These are phyloP conservation scores for Zasmidium citrigriseum DNA, from an alignment of 2,329 filamentous ascomycete species.

Conservation along the genomic window DNA sequence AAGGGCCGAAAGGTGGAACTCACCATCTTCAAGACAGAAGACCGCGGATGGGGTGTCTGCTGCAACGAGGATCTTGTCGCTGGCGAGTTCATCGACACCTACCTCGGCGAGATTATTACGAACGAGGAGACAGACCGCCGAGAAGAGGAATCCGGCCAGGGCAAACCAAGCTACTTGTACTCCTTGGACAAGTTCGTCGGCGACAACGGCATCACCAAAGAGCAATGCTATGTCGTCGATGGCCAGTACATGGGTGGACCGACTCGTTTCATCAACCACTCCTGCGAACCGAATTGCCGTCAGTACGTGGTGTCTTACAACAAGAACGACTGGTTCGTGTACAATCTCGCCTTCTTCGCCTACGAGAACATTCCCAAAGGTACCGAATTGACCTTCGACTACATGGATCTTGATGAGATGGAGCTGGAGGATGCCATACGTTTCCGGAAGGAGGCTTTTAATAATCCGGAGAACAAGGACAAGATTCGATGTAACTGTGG, in stretches of 20 bases:
- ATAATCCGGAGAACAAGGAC: slow-evolving; percentile 52
- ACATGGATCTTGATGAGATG: slow-evolving; percentile 64
- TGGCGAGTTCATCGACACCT: slow-evolving; percentile 79
- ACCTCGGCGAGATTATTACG: slow-evolving; percentile 64
- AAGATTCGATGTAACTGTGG: slow-evolving; percentile 57
- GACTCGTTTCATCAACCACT: slow-evolving; percentile 81
- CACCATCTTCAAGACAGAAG: slow-evolving; percentile 72
- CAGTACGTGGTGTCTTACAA: slow-evolving; percentile 80
- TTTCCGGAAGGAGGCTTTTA: slow-evolving; percentile 40
- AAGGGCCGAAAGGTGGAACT: slow-evolving; percentile 69
- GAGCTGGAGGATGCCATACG: slow-evolving; percentile 33
- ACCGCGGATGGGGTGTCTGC: slow-evolving; percentile 78
- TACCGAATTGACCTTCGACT: slow-evolving; percentile 78
- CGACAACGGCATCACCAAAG: slow-evolving; percentile 47
- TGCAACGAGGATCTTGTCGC: slow-evolving; percentile 64
- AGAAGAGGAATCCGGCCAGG: slow-evolving; percentile 57
- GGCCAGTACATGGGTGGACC: slow-evolving; percentile 78
- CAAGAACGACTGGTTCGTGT: slow-evolving; percentile 71
- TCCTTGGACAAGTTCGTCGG: slow-evolving; percentile 73
- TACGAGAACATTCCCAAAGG: slow-evolving; percentile 63
- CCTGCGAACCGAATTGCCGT: slow-evolving; percentile 74
- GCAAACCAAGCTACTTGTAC: slow-evolving; percentile 80
- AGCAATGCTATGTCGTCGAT: slow-evolving; percentile 51
- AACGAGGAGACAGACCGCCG: slow-evolving; percentile 63
- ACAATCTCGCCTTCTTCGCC: slow-evolving; percentile 77